Evolutionary conservation across 768 basidiomycete species (phyloP).

Genomic region (Tylopilus rubrobrunneus): DNA sequence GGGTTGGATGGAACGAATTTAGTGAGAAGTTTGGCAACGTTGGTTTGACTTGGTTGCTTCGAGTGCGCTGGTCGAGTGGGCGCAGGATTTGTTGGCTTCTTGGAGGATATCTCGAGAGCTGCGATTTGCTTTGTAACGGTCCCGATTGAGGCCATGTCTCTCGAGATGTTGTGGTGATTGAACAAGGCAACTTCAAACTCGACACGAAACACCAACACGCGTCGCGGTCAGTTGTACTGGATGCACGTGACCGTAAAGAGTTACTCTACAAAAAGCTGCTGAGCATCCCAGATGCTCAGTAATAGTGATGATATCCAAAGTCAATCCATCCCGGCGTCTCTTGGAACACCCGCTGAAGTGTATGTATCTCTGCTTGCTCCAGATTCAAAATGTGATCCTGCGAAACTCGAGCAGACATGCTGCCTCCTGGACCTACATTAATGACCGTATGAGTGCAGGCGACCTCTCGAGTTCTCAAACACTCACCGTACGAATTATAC

Average conservation of each 20-base stretch:
- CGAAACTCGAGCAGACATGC: conserved; percentile 39
- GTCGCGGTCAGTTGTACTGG: no score
- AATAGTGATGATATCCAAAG: conserved; percentile 35
- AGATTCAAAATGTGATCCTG: conserved; percentile 45
- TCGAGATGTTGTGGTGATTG: not conserved
- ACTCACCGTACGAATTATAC: conserved; percentile 47
- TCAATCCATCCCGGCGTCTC: conserved; percentile 56
- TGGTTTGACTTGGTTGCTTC: conserved; percentile 57
- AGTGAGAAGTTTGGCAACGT: conserved; percentile 66
- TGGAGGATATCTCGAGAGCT: conserved; percentile 59
- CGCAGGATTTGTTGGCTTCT: conserved; percentile 38
- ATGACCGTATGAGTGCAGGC: not conserved
- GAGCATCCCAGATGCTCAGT: not conserved
- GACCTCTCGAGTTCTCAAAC: not conserved
- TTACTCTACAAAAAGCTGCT: no score
- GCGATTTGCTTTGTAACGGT: conserved; percentile 65
- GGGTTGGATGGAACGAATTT: conserved; percentile 70
- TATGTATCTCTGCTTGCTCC: conserved; percentile 28
- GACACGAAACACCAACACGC: conserved; percentile 18
- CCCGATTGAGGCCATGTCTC: conserved; percentile 44
- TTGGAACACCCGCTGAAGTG: conserved; percentile 48
- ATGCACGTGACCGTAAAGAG: no score
- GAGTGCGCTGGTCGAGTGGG: conserved; percentile 32
- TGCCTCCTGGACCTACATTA: conserved; percentile 49
- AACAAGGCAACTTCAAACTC: not conserved